Evolutionary conservation across 257 asterid genomes (phyloP).

Genomic region (Primulina huaijiensis): DNA sequence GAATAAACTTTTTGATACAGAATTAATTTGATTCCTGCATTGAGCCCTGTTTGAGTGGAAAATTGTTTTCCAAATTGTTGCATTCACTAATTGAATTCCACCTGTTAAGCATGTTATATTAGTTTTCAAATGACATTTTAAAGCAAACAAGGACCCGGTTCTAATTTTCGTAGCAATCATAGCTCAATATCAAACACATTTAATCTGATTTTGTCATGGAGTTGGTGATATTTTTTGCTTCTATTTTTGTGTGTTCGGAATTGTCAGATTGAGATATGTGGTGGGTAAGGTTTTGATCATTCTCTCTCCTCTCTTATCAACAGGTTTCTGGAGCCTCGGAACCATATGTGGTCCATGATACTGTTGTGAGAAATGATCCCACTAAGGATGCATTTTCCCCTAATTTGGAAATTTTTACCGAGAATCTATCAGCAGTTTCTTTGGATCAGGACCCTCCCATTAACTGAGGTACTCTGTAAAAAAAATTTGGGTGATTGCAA

Average conservation of each 20-base stretch:
- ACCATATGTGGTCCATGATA: slow-evolving; percentile 30
- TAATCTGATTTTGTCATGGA: background rate
- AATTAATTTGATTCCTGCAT: background rate
- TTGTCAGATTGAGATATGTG: slow-evolving; percentile 1
- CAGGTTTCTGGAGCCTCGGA: slow-evolving; percentile 45
- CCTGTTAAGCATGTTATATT: background rate
- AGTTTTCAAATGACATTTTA: background rate
- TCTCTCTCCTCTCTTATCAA: slow-evolving; percentile 20
- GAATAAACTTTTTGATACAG: background rate
- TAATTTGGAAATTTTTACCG: slow-evolving; percentile 35
- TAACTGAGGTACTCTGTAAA: slow-evolving; percentile 44
- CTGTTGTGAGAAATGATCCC: slow-evolving; percentile 33
- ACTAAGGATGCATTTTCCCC: slow-evolving; percentile 28
- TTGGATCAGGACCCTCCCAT: slow-evolving; percentile 35
- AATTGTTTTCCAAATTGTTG: background rate
- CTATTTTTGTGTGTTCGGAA: background rate
- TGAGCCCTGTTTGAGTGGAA: background rate
- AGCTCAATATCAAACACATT: background rate
- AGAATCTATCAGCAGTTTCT: slow-evolving; percentile 33
- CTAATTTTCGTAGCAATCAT: background rate
- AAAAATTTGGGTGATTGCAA: slow-evolving; percentile 11
- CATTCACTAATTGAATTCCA: slow-evolving; percentile 23
- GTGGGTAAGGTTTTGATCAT: slow-evolving; percentile 13
- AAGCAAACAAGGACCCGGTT: background rate
- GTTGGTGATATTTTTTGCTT: slow-evolving; percentile 1